Percentiles rank a stretch among this genome's conserved stretches.
These are phyloP conservation scores for Coemansia sp. DNA, from an alignment of 192 early-diverging fungal species.

Conservation along the genomic window DNA sequence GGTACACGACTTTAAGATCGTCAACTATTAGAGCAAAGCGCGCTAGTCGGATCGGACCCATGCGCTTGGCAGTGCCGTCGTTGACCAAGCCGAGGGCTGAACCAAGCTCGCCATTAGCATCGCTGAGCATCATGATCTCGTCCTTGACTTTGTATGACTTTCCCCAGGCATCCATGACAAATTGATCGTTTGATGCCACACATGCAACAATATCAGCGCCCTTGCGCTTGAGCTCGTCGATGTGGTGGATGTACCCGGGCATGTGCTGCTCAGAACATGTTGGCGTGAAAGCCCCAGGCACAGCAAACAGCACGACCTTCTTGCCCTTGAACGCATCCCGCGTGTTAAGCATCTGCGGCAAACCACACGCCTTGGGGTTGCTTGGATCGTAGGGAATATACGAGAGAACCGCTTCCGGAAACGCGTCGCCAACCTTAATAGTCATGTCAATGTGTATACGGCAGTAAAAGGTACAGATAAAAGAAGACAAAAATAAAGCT, in stretches of 20 bases:
- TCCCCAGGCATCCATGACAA: constrained; percentile 61
- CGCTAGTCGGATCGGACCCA: constrained; percentile 66
- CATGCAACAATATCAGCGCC: constrained; percentile 71
- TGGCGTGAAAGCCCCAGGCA: constrained; percentile 68
- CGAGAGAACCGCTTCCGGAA: constrained; percentile 58
- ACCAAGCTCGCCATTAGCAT: constrained; percentile 69
- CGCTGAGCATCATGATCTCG: constrained; percentile 65
- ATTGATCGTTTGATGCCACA: constrained; percentile 62
- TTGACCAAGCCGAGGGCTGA: constrained; percentile 64
- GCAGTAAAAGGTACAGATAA: not conserved
- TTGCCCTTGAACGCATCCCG: constrained; percentile 55
- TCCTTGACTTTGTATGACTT: constrained; percentile 51
- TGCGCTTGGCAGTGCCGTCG: constrained; percentile 60
- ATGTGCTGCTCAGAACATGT: constrained; percentile 67
- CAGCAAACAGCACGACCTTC: constrained; percentile 62
- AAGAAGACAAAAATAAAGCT: not conserved
- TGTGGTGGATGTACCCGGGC: constrained; percentile 61
- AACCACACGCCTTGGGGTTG: constrained; percentile 55
- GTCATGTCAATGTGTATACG: constrained; percentile 18
- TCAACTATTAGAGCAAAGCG: constrained; percentile 74
- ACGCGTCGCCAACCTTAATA: constrained; percentile 59
- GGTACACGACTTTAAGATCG: constrained; percentile 68
- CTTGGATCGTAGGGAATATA: constrained; percentile 55
- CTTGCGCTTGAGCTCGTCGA: constrained; percentile 62
- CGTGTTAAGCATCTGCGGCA: constrained; percentile 46